These are phyloP conservation scores for Cercospora beticola DNA, from an alignment of 2,329 filamentous ascomycete genomes.

Conservation along the genomic window DNA sequence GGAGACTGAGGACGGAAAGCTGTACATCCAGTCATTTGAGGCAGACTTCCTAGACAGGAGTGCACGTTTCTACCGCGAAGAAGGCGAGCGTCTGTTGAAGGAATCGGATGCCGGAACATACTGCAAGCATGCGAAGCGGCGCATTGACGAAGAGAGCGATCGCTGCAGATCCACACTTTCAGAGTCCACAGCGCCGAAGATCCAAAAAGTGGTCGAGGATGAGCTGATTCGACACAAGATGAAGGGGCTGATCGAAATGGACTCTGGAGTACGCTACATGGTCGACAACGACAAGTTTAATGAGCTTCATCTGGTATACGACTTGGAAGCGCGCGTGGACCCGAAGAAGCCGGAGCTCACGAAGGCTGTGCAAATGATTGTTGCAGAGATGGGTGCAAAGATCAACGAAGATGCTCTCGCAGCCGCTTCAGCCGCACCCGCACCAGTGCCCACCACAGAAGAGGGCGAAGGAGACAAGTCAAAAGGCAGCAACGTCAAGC, in stretches of 20 bases:
- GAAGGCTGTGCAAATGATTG: slow-evolving; percentile 67
- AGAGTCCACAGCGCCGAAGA: slow-evolving; percentile 67
- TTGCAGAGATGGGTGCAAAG: slow-evolving; percentile 76
- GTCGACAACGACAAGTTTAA: slow-evolving; percentile 81
- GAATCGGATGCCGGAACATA: slow-evolving; percentile 80
- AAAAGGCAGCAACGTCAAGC: slow-evolving; percentile 49
- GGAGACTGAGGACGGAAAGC: slow-evolving; percentile 73
- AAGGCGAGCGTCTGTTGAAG: slow-evolving; percentile 72
- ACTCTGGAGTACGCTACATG: slow-evolving; percentile 86
- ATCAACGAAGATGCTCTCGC: slow-evolving; percentile 69
- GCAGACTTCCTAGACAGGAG: slow-evolving; percentile 71
- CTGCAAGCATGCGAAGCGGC: slow-evolving; percentile 70
- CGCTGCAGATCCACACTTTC: slow-evolving; percentile 82
- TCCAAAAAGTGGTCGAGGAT: slow-evolving; percentile 73
- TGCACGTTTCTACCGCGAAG: slow-evolving; percentile 68
- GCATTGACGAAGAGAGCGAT: slow-evolving; percentile 76
- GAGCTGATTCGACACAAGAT: slow-evolving; percentile 78
- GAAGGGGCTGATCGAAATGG: slow-evolving; percentile 77
- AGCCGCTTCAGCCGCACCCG: slow-evolving; percentile 55
- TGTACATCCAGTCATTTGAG: slow-evolving; percentile 85
- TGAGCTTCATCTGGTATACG: slow-evolving; percentile 78
- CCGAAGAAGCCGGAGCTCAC: slow-evolving; percentile 68
- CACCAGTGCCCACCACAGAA: slow-evolving; percentile 51
- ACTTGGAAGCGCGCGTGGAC: slow-evolving; percentile 76
- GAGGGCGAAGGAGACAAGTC: slow-evolving; percentile 50